A percentile compares a stretch with the other conserved stretches of the same genome.
phyloP scores from a whole-genome alignment of 169 alveolate species.

The Eimeria praecox region DNA sequence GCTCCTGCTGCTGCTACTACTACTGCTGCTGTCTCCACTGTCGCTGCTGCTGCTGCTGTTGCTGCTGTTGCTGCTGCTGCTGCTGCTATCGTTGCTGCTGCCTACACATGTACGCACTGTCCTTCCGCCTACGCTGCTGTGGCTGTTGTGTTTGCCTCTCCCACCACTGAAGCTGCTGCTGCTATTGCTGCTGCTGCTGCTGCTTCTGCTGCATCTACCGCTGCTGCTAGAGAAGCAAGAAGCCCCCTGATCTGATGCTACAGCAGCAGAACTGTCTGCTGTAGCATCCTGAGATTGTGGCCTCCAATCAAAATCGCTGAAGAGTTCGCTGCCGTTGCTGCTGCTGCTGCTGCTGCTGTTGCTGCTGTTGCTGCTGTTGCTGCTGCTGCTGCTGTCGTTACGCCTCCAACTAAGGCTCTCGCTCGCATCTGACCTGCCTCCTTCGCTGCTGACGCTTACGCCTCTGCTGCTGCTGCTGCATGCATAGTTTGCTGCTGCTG shows the following conservation, averaged over 20 bases:
- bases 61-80: not conserved
- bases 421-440: not conserved
- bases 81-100: conserved; percentile 31
- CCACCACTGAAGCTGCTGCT: not conserved
- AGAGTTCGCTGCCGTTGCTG: conserved; percentile 55
- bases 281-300: conserved; percentile 17
- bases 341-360: conserved; percentile 50
- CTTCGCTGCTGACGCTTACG: conserved; percentile 24
- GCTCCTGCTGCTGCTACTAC: not conserved
- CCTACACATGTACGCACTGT: not conserved
- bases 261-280: not conserved
- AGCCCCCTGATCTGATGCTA: not conserved
- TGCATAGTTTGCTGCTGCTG: conserved; percentile 8
- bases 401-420: not conserved
- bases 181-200: not conserved
- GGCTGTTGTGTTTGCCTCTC: not conserved
- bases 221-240: not conserved
- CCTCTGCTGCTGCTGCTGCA: not conserved
- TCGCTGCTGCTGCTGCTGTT: not conserved
- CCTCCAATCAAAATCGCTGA: conserved; percentile 51
- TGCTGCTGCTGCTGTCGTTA: conserved; percentile 50
- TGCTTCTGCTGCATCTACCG: conserved; percentile 12
- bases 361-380: conserved; percentile 19
- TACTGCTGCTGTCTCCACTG: not conserved
- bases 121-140: not conserved